Percentiles rank a stretch among this genome's conserved stretches.
Evolutionary conservation across 805 yeast species (phyloP).

Genomic region (Yamadazyma akitaensis): DNA sequence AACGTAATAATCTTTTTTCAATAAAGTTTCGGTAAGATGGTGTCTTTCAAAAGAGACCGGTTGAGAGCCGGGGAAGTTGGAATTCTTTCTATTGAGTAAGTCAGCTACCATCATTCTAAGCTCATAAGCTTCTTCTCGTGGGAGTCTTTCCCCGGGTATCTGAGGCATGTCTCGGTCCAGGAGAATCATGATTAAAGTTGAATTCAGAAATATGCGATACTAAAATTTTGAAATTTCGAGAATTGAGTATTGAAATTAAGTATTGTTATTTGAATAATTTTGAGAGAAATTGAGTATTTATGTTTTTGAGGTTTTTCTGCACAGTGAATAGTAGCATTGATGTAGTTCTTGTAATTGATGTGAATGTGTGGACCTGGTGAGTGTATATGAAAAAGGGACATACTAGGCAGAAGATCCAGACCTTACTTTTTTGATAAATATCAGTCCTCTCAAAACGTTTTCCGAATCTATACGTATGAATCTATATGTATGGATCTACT

Average conservation of each 20-base stretch:
- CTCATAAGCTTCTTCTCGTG: conserved; percentile 65
- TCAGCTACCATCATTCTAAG: conserved; percentile 66
- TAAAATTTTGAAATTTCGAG: conserved; percentile 16
- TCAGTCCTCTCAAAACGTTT: too few relatives aligned
- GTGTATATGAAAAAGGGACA: too few relatives aligned
- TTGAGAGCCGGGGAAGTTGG: conserved; percentile 87
- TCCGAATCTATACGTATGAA: too few relatives aligned
- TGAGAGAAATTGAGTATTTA: too few relatives aligned
- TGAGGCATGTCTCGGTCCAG: conserved; percentile 64
- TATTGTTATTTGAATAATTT: neutral
- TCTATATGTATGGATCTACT: too few relatives aligned
- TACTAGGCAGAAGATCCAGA: too few relatives aligned
- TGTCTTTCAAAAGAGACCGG: conserved; percentile 84
- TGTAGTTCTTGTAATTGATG: too few relatives aligned
- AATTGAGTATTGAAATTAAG: neutral
- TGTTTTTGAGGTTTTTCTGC: too few relatives aligned
- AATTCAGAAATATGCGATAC: neutral
- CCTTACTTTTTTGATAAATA: too few relatives aligned
- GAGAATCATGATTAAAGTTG: conserved; percentile 22
- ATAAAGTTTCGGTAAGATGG: conserved; percentile 63
- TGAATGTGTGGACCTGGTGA: too few relatives aligned
- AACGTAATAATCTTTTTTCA: conserved; percentile 78
- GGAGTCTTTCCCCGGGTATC: conserved; percentile 81
- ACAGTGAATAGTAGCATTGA: too few relatives aligned
- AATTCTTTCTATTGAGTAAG: conserved; percentile 51